phyloP scores from a whole-genome alignment of 1,139 yeast genomes.

The Saccharomyces uvarum region DNA sequence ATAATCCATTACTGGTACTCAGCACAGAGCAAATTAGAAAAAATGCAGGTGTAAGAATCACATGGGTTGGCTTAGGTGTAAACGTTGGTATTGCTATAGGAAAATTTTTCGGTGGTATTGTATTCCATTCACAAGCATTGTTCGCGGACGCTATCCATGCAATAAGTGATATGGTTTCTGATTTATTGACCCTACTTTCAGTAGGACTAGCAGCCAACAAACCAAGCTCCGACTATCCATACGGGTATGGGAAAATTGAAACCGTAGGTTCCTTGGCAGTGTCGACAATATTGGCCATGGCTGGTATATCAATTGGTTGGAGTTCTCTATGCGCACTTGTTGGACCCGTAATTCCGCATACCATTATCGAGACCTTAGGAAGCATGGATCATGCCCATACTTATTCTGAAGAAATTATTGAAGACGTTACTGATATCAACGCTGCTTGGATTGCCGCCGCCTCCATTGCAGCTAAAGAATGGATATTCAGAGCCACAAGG shows the following conservation, averaged over 20 bases:
- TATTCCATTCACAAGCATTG: conserved; percentile 88
- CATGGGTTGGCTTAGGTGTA: conserved; percentile 81
- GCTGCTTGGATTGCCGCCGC: conserved; percentile 96
- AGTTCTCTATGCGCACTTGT: conserved; percentile 62
- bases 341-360: conserved; percentile 57
- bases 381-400: conserved; percentile 26
- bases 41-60: conserved; percentile 86
- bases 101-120: conserved; percentile 81
- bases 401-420: conserved; percentile 28
- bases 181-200: conserved; percentile 79
- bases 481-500: conserved; percentile 78
- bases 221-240: conserved; percentile 64
- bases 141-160: conserved; percentile 93
- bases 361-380: conserved; percentile 40
- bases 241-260: conserved; percentile 89
- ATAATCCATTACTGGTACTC: conserved; percentile 31
- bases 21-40: conserved; percentile 37
- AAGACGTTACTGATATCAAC: conserved; percentile 60
- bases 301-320: conserved; percentile 90
- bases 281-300: conserved; percentile 69
- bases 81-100: conserved; percentile 87
- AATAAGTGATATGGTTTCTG: conserved; percentile 84
- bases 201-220: conserved; percentile 67
- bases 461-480: conserved; percentile 77
- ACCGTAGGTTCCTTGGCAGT: conserved; percentile 86